Evolutionary conservation across 75 land plant genomes (phyloP).

Genomic region (Isoetes taiwanensis): DNA sequence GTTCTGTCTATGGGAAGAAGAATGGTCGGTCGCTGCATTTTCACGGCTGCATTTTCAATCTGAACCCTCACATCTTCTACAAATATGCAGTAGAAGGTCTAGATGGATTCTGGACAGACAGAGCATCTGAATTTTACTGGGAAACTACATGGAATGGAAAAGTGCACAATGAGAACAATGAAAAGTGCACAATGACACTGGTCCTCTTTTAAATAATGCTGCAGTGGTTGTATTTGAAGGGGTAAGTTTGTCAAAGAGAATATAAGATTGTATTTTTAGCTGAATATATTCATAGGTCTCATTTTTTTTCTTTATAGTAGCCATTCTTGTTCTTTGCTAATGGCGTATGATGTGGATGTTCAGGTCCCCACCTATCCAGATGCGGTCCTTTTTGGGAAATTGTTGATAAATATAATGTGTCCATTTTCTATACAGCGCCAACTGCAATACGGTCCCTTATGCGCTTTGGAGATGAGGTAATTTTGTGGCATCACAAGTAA

Average conservation of each 20-base stretch:
- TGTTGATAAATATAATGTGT: slow-evolving; percentile 85
- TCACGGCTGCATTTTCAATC: no score
- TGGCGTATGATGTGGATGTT: slow-evolving; percentile 69
- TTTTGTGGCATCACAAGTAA: neutral
- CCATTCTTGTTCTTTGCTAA: no score
- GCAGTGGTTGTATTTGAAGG: slow-evolving; percentile 74
- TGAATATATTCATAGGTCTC: no score
- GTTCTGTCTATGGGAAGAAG: no score
- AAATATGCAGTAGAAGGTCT: slow-evolving; percentile 73
- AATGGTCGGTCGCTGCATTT: no score
- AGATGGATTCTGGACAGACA: slow-evolving; percentile 81
- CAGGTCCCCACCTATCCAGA: slow-evolving; percentile 90
- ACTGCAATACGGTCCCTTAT: slow-evolving; percentile 84
- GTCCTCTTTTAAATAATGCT: slow-evolving; percentile 87
- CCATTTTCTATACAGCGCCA: slow-evolving; percentile 92
- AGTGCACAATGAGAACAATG: slow-evolving; percentile 54
- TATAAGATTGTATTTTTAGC: no score
- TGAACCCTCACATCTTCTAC: no score
- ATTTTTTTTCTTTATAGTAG: no score
- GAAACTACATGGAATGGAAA: slow-evolving; percentile 46
- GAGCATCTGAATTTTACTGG: slow-evolving; percentile 79
- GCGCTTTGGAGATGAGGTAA: slow-evolving; percentile 78
- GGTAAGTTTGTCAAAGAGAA: no score
- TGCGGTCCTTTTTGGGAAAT: slow-evolving; percentile 96
- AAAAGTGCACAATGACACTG: slow-evolving; percentile 76